Conservation (phyloP, 306 rosid genomes). For the Cicer pinnatifidum region DNA sequence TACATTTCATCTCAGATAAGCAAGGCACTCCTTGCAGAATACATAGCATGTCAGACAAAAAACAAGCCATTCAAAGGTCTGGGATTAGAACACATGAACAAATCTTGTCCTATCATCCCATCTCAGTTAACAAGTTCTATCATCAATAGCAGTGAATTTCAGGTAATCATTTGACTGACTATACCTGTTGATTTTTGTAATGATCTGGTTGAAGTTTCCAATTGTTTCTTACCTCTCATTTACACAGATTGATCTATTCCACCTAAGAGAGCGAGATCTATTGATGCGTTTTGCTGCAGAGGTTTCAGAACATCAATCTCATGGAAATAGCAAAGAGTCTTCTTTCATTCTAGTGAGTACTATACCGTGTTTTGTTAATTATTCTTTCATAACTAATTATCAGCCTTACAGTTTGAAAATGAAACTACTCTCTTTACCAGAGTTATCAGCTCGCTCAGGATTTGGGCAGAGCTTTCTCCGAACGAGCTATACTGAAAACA, state of each 20-base stretch:
- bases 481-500: conserved; percentile 62
- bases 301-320: conserved; percentile 68
- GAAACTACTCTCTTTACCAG: conserved; percentile 51
- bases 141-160: conserved; percentile 69
- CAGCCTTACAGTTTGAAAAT: conserved; percentile 35
- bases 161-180: conserved; percentile 55
- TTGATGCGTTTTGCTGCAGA: conserved; percentile 73
- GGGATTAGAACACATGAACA: conserved; percentile 93
- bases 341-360: conserved; percentile 68
- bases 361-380: conserved; percentile 18
- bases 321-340: conserved; percentile 75
- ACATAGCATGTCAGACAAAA: conserved; percentile 59
- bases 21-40: conserved; percentile 86
- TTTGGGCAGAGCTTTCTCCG: conserved; percentile 90
- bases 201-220: conserved; percentile 26
- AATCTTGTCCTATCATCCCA: conserved; percentile 66
- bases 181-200: conserved; percentile 25
- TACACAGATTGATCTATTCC: conserved; percentile 71
- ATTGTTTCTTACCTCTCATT: conserved; percentile 43
- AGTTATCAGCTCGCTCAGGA: conserved; percentile 87
- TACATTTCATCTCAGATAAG: conserved; percentile 66
- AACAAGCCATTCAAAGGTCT: conserved; percentile 72
- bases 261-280: conserved; percentile 85
- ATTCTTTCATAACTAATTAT: not conserved
- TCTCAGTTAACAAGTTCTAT: conserved; percentile 66